Conservation (phyloP, 1,139 yeast species). For the Yamadazyma aaseri region DNA sequence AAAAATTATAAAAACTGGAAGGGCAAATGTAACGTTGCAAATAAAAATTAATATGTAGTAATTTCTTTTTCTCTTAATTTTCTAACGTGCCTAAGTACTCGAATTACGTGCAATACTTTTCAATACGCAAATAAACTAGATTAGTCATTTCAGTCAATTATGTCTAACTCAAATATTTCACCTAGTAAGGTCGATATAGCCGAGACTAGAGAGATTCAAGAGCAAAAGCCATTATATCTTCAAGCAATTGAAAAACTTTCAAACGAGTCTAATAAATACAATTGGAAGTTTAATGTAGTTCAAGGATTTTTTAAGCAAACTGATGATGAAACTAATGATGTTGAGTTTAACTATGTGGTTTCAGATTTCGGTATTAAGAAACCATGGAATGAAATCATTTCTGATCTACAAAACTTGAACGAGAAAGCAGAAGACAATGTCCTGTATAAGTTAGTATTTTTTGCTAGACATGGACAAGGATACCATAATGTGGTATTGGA, state of each 20-base stretch:
- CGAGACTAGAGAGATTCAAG: background rate
- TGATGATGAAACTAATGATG: slow-evolving; percentile 46
- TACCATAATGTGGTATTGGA: slow-evolving; percentile 62
- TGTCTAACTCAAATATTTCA: background rate
- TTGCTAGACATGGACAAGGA: slow-evolving; percentile 82
- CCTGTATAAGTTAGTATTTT: slow-evolving; percentile 54
- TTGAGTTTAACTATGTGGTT: slow-evolving; percentile 44
- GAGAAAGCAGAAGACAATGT: slow-evolving; percentile 31
- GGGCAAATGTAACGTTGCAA: no score
- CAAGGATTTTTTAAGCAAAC: slow-evolving; percentile 57
- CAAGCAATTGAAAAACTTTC: slow-evolving; percentile 6
- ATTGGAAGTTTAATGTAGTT: slow-evolving; percentile 50
- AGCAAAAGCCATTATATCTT: background rate
- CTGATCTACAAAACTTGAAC: slow-evolving; percentile 40
- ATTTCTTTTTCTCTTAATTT: no score
- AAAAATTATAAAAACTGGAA: no score
- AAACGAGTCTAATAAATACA: slow-evolving; percentile 4
- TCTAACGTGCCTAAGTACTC: no score
- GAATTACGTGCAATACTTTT: no score
- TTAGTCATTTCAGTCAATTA: no score
- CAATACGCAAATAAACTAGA: no score
- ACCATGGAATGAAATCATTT: slow-evolving; percentile 46
- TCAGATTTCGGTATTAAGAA: slow-evolving; percentile 49
- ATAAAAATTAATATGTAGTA: no score
- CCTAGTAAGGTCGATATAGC: background rate